phyloP scores from a whole-genome alignment of 805 yeast species.

The Saccharomyces jurei region DNA sequence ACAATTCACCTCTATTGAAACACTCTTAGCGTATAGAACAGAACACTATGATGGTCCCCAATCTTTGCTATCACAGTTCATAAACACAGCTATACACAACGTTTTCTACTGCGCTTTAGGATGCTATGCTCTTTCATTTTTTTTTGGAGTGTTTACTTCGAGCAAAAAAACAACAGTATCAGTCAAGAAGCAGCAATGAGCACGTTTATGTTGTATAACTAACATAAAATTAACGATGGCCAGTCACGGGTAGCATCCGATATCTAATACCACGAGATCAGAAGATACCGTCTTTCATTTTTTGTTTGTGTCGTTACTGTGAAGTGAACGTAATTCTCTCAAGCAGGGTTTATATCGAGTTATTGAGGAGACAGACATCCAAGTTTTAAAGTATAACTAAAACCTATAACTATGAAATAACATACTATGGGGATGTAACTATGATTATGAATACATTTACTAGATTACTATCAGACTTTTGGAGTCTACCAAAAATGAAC shows the following conservation, averaged over 20 bases:
- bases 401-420: background rate
- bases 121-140: conserved; percentile 11
- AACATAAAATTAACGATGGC: background rate
- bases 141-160: conserved; percentile 13
- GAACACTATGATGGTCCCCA: conserved; percentile 14
- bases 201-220: background rate
- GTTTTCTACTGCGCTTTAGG: conserved; percentile 22
- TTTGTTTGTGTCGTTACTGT: background rate
- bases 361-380: background rate
- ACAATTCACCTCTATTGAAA: conserved; percentile 11
- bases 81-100: conserved; percentile 13
- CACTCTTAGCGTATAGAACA: conserved; percentile 15
- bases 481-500: too few species aligned
- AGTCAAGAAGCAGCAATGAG: background rate
- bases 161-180: conserved; percentile 9
- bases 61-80: conserved; percentile 10
- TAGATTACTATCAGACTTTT: too few species aligned
- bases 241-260: too few species aligned
- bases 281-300: background rate
- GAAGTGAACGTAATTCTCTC: background rate
- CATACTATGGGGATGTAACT: background rate
- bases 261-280: background rate
- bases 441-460: background rate
- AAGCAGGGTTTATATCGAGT: background rate
- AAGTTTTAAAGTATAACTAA: too few species aligned